Evolutionary conservation across 106 monocot genomes (phyloP).

Genomic region (Dioscorea alata): DNA sequence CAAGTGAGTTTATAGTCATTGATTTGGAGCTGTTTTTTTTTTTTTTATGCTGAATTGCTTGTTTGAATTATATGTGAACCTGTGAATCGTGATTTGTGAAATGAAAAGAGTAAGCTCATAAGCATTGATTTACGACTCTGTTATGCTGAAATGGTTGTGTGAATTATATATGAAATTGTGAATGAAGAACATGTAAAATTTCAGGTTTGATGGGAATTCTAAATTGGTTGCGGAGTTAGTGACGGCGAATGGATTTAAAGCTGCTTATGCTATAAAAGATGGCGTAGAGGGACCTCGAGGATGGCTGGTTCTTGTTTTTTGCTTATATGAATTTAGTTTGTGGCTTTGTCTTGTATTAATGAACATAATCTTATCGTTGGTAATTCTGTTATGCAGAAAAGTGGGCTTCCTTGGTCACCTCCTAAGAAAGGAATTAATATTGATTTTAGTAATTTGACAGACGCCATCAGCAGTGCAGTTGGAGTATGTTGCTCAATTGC

Average conservation of each 20-base stretch:
- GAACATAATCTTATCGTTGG: neutral
- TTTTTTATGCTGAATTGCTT: no score
- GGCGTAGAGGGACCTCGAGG: constrained; percentile 88
- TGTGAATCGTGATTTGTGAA: no score
- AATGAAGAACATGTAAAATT: neutral
- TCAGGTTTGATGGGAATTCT: constrained; percentile 92
- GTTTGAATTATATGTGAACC: no score
- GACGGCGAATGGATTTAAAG: constrained; percentile 84
- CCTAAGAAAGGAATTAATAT: constrained; percentile 54
- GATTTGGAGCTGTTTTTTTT: no score
- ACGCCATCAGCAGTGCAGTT: constrained; percentile 40
- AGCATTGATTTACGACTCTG: no score
- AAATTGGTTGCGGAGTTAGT: constrained; percentile 83
- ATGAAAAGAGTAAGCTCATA: no score
- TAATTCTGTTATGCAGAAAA: constrained; percentile 51
- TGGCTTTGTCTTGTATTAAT: neutral
- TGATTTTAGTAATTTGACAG: constrained; percentile 56
- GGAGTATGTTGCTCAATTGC: constrained; percentile 43
- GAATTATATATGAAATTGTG: no score
- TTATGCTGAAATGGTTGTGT: no score
- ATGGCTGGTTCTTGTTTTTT: constrained; percentile 61
- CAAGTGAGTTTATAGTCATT: constrained; percentile 43
- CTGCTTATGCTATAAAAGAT: constrained; percentile 87
- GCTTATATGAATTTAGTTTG: neutral
- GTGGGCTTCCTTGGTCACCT: constrained; percentile 73